Evolutionary conservation across 768 basidiomycete species (phyloP), one percentile per base, ranked within the genome.

Genomic region (Boletus sp.): DNA sequence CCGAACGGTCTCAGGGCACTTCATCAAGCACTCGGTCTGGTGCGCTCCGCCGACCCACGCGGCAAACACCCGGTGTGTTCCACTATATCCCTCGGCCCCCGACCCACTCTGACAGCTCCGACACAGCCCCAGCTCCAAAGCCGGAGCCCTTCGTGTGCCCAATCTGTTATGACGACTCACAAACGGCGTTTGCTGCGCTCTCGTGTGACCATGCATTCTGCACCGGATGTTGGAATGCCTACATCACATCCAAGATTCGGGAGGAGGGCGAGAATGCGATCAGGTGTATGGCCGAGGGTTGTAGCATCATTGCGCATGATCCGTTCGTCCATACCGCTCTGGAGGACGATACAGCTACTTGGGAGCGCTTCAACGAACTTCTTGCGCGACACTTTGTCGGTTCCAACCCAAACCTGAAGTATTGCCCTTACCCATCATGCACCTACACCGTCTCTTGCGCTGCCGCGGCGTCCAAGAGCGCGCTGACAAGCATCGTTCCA

Each of bases 351-450:
- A 64, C 69, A 7, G 76, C 80, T 65, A 78, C 78, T 5, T 85
- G 78, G 78, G 70, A 67, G 36, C 89, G 94, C 49, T 95, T 93
- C 77, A 85, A 90, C 60, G 92, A 93, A 66, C 83, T 99, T 33
- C 79, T 96, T 49, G 85, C 92, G 49, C 87, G 94, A 52, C 85
- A 96, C 73, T 98, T 90, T 72, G 97, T 99, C 17, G 83, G 83
- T 18, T 91, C 90, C 68, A 88, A 87, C 72, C 75, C 84, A 32
- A 84, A 83, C 54, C 81, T 98, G 68, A 89, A 92, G 72, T 99
- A 91, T 79, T 99, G 97, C 70, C 97, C 97, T 4, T 94, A 92
- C 64, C 95, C 96, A 0, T 84, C 86, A 39, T 99, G 97, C 80
- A 89, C 93, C 39, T 87, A 92, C 71, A 94, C 95, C n/a, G 87